phyloP scores from a whole-genome alignment of 2,329 filamentous ascomycete species.

The Fusarium continuum region DNA sequence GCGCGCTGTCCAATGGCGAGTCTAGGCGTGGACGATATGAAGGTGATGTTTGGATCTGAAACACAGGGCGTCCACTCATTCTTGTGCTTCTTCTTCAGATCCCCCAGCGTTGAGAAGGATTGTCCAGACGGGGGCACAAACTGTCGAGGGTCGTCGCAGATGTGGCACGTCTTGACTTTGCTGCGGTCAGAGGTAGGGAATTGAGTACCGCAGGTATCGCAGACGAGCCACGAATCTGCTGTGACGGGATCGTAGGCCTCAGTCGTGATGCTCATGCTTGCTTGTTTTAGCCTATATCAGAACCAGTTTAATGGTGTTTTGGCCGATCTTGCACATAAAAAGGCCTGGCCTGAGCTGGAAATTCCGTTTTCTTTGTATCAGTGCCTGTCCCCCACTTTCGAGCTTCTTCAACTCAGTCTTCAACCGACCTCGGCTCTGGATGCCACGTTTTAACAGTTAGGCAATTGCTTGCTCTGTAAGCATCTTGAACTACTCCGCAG shows the following conservation, averaged over 20 bases:
- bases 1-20: slow-evolving; percentile 80
- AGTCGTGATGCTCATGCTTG: slow-evolving; percentile 29
- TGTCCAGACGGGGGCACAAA: slow-evolving; percentile 69
- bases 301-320: not conserved
- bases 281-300: slow-evolving; percentile 1
- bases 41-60: slow-evolving; percentile 56
- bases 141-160: slow-evolving; percentile 79
- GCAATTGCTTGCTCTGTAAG: slow-evolving; percentile 1
- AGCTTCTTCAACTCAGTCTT: not conserved
- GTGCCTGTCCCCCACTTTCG: slow-evolving; percentile 5
- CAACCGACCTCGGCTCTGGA: not conserved
- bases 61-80: slow-evolving; percentile 64
- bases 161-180: slow-evolving; percentile 66
- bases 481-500: not conserved
- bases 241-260: slow-evolving; percentile 38
- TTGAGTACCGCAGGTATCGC: slow-evolving; percentile 76
- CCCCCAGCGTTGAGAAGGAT: slow-evolving; percentile 68
- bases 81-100: slow-evolving; percentile 54
- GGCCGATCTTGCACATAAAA: not conserved
- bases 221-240: slow-evolving; percentile 59
- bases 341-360: not conserved
- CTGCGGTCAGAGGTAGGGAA: slow-evolving; percentile 57
- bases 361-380: slow-evolving; percentile 6
- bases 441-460: not conserved
- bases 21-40: slow-evolving; percentile 62